phyloP scores from a whole-genome alignment of 768 basidiomycete species.

The Tylopilus intermedius region DNA sequence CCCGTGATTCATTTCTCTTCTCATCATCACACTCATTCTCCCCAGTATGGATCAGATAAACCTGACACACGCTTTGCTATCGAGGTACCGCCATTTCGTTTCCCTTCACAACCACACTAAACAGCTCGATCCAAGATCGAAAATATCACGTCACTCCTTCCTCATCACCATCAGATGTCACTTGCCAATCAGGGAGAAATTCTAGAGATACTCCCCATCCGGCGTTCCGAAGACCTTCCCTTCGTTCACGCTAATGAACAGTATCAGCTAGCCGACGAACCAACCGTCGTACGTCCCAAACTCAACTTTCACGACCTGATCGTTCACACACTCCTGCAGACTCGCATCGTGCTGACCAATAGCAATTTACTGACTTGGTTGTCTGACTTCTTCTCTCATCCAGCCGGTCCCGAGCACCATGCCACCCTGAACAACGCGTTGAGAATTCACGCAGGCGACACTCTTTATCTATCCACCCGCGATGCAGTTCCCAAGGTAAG shows the following conservation, averaged over 20 bases:
- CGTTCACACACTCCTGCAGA: constrained; percentile 32
- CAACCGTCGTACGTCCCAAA: constrained; percentile 22
- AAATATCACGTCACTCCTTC: constrained; percentile 31
- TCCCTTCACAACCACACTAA: constrained; percentile 8
- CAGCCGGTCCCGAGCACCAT: constrained; percentile 25
- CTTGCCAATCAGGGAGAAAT: constrained; percentile 24
- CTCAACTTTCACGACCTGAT: not conserved
- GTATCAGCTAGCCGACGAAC: constrained; percentile 16
- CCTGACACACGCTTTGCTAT: constrained; percentile 87
- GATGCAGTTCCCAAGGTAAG: constrained; percentile 49
- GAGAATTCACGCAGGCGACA: constrained; percentile 45
- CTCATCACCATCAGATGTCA: constrained; percentile 21
- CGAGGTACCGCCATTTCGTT: constrained; percentile 51
- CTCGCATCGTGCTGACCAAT: constrained; percentile 46
- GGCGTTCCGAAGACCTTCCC: constrained; percentile 21
- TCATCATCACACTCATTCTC: constrained; percentile 16
- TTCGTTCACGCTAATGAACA: constrained; percentile 29
- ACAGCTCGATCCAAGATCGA: constrained; percentile 28
- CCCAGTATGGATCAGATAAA: constrained; percentile 89
- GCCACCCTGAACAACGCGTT: constrained; percentile 38
- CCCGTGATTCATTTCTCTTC: constrained; percentile 4
- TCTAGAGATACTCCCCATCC: constrained; percentile 32
- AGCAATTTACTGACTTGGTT: constrained; percentile 47
- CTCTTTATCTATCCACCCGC: constrained; percentile 55
- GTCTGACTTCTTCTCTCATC: constrained; percentile 25